Evolutionary conservation across 768 basidiomycete genomes (phyloP).

Genomic region (Ramaria rubella): DNA sequence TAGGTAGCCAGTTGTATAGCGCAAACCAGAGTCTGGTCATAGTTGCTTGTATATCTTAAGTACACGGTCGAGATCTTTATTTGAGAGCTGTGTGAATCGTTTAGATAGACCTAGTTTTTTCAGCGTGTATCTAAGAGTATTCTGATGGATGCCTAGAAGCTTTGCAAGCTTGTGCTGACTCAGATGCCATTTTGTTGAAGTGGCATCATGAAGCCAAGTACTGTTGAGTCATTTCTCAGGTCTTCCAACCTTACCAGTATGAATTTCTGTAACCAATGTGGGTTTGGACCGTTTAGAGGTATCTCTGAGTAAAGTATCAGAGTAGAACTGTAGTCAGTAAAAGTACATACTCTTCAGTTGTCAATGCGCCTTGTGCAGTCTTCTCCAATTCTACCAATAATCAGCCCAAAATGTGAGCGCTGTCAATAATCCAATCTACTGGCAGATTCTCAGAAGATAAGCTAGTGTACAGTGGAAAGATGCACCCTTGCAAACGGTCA

Average conservation of each 20-base stretch:
- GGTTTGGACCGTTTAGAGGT: background rate
- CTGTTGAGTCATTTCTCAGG: conserved; percentile 15
- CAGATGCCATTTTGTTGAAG: conserved; percentile 11
- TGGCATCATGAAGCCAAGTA: conserved; percentile 16
- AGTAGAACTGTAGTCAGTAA: too few relatives aligned
- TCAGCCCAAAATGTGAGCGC: background rate
- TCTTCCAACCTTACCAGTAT: conserved; percentile 9
- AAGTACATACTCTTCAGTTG: background rate
- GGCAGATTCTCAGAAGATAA: background rate
- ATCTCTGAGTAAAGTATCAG: background rate
- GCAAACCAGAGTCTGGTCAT: conserved; percentile 22
- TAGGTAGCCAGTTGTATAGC: conserved; percentile 27
- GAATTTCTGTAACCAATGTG: conserved; percentile 10
- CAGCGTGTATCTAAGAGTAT: conserved; percentile 16
- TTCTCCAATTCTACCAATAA: background rate
- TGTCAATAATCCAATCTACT: background rate
- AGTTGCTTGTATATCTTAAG: conserved; percentile 12
- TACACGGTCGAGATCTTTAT: conserved; percentile 18
- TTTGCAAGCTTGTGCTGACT: conserved; percentile 13
- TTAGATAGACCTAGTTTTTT: conserved; percentile 13
- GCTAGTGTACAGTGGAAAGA: conserved; percentile 1
- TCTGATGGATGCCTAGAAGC: conserved; percentile 15
- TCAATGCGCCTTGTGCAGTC: background rate
- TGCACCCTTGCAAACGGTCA: conserved; percentile 1
- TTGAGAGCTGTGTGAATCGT: conserved; percentile 15